These are phyloP conservation scores for Aethionema arabicum DNA, from an alignment of 345 rosid species.

Conservation along the genomic window DNA sequence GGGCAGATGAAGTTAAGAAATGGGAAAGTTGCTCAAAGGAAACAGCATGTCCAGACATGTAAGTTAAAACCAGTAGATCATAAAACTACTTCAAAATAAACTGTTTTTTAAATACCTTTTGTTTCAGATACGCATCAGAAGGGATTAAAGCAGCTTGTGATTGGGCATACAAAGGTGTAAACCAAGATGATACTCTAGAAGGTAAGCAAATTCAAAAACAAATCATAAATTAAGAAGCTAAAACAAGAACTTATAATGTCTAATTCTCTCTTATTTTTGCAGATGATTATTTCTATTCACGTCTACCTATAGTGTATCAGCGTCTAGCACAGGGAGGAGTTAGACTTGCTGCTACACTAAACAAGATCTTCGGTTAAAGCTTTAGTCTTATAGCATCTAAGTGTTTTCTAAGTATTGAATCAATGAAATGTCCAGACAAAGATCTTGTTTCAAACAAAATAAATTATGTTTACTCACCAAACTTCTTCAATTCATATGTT, in stretches of 20 bases:
- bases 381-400: background rate
- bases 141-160: slow-evolving; percentile 79
- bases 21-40: slow-evolving; percentile 72
- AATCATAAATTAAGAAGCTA: background rate
- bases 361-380: slow-evolving; percentile 53
- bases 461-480: slow-evolving; percentile 14
- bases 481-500: slow-evolving; percentile 10
- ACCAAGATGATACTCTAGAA: slow-evolving; percentile 55
- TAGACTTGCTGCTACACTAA: slow-evolving; percentile 78
- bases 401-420: slow-evolving; percentile 5
- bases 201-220: slow-evolving; percentile 40
- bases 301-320: slow-evolving; percentile 57
- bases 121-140: slow-evolving; percentile 75
- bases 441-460: slow-evolving; percentile 17
- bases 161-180: slow-evolving; percentile 80
- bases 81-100: slow-evolving; percentile 8
- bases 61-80: slow-evolving; percentile 30
- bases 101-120: slow-evolving; percentile 10
- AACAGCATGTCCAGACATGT: slow-evolving; percentile 73
- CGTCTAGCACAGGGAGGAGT: slow-evolving; percentile 88
- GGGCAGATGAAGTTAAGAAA: slow-evolving; percentile 55
- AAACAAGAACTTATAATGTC: slow-evolving; percentile 22
- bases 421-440: slow-evolving; percentile 7
- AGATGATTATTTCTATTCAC: slow-evolving; percentile 80
- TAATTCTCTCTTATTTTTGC: slow-evolving; percentile 6